Evolutionary conservation across 176 grass and related monocot species (phyloP).

Genomic region (Olyra latifolia): DNA sequence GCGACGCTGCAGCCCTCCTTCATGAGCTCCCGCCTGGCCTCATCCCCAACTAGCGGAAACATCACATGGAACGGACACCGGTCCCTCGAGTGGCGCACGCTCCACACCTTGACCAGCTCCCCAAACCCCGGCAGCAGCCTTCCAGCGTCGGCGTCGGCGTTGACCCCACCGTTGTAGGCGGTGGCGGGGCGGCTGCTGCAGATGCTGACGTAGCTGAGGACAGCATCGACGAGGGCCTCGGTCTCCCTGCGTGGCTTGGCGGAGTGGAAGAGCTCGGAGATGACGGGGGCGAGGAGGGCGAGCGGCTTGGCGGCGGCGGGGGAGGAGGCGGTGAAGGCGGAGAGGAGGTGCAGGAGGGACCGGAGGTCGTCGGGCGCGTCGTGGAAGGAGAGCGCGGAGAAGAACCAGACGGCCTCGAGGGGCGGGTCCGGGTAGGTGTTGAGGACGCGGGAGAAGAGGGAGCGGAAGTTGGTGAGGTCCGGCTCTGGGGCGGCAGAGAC

Average conservation of each 20-base stretch:
- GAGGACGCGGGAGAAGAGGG: constrained; percentile 79
- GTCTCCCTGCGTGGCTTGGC: constrained; percentile 65
- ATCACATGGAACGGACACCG: constrained; percentile 62
- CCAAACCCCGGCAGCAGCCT: constrained; percentile 61
- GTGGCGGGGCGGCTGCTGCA: constrained; percentile 53
- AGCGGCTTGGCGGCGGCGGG: constrained; percentile 58
- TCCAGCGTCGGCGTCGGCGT: constrained; percentile 12
- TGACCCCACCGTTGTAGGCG: background rate
- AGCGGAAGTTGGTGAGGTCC: constrained; percentile 80
- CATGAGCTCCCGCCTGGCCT: constrained; percentile 58
- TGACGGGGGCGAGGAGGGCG: constrained; percentile 74
- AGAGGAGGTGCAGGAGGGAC: constrained; percentile 72
- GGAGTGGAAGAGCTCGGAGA: constrained; percentile 85
- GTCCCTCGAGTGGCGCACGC: constrained; percentile 51
- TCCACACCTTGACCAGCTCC: constrained; percentile 92
- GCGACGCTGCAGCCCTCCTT: constrained; percentile 71
- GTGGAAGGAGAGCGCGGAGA: constrained; percentile 82
- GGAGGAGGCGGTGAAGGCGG: constrained; percentile 61
- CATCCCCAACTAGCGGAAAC: constrained; percentile 72
- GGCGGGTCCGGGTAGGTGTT: constrained; percentile 70
- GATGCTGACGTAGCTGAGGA: constrained; percentile 86
- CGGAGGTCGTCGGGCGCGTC: constrained; percentile 63
- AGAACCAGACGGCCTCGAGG: constrained; percentile 91
- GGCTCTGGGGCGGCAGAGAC: constrained; percentile 54
- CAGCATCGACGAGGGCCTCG: constrained; percentile 62